A percentile compares a stretch with the other conserved stretches of the same genome.
These are phyloP conservation scores for Aspergillus ellipticus DNA, from an alignment of 495 filamentous ascomycete genomes.

Conservation along the genomic window DNA sequence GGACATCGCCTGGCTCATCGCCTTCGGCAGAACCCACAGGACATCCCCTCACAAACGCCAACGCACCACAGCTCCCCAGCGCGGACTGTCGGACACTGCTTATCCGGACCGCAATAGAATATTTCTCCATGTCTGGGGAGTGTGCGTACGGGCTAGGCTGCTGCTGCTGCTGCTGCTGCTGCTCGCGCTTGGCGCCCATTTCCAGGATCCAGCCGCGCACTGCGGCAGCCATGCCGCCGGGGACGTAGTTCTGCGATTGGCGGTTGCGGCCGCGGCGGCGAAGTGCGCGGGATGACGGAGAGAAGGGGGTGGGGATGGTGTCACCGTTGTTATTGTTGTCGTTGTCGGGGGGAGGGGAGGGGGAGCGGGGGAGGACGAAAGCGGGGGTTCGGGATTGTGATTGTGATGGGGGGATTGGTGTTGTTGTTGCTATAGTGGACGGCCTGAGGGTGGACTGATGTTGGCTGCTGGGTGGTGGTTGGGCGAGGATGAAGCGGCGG, in stretches of 20 bases:
- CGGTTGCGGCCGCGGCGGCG: constrained; percentile 30
- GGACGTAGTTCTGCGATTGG: constrained; percentile 22
- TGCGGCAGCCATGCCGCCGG: constrained; percentile 43
- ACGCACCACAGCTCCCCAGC: constrained; percentile 25
- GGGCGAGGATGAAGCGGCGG: constrained; percentile 26
- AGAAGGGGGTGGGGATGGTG: constrained; percentile 36
- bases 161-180: not conserved
- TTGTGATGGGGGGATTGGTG: constrained; percentile 15
- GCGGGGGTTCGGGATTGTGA: constrained; percentile 26
- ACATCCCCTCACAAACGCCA: constrained; percentile 28
- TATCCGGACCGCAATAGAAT: constrained; percentile 23
- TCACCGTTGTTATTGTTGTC: constrained; percentile 18
- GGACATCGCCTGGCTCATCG: not conserved
- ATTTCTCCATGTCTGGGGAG: constrained; percentile 11
- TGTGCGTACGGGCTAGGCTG: not conserved
- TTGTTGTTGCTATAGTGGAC: constrained; percentile 8
- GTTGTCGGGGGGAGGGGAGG: constrained; percentile 29
- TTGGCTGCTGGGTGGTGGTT: constrained; percentile 20
- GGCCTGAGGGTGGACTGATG: constrained; percentile 15
- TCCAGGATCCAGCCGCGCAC: constrained; percentile 45
- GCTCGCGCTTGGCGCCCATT: constrained; percentile 33
- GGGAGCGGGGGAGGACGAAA: constrained; percentile 40
- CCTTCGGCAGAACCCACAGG: not conserved
- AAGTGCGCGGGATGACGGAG: constrained; percentile 35
- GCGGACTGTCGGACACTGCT: constrained; percentile 15